Base-by-base conservation (phyloP, 768 basidiomycete species). In the Podaxis pistillaris region DNA sequence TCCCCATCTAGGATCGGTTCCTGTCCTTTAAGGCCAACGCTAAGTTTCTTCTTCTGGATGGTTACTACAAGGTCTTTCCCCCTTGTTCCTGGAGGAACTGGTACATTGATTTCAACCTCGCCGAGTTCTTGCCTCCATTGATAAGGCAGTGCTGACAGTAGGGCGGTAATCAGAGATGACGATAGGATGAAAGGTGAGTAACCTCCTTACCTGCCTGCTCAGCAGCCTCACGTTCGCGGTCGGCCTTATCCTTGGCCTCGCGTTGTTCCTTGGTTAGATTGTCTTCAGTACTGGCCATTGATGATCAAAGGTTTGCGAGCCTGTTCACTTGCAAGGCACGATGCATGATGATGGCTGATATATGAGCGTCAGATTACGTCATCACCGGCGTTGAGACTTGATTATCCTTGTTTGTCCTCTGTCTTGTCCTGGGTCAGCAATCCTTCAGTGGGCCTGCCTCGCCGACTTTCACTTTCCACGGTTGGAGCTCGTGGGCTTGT, bases 1-100 rank as follows among this genome's bases (percentile, higher is more conserved):
- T 95, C 90, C 15, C 97, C 97, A n/a, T 83, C 83, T 69, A 99
- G 71, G 70, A 98, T 92, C 26, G 87, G 85, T 41, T 94, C 92
- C 64, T 91, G 79, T 30, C 91, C 90, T 75, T 96, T 98, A 51
- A 98, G 70, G 33, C 90, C 87, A 17, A 96, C 87, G 67, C 82
- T 88, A 54, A 99, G 83, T 68, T 84, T 89, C 76, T 87, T 90
- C 81, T 92, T 96, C 73, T 86, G 81, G 61, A 99, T 85, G 1
- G 81, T 78, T 26, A 99, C 81, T 36, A 70, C 70, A 28, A 98
- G 83, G 60, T 96, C 87, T 68, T 80, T 89, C 12, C 81, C 93
- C 56, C 93, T 84, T 4, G 94, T 96, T 15, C 95, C 96, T 63
- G 89, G 85, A 4, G 94, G 91, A 3, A 99, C 89, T 7, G 92